A percentile compares a stretch with the other conserved stretches of the same genome.
These are phyloP conservation scores for Plasmodium knowlesi DNA, from an alignment of 169 alveolate genomes.

Conservation along the genomic window DNA sequence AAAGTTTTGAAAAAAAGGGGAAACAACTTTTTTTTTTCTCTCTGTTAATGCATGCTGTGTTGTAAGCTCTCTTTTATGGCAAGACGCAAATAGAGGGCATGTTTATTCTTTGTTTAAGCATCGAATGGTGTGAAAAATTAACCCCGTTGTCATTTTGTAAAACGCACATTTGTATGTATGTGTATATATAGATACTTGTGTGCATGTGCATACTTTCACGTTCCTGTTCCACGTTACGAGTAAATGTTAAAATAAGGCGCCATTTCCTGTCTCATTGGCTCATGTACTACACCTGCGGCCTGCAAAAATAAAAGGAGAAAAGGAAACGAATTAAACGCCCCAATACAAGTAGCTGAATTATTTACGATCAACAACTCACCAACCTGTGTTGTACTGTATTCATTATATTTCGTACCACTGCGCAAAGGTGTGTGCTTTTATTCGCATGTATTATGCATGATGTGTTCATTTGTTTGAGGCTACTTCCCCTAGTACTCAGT, in stretches of 20 bases:
- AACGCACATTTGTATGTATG: not conserved
- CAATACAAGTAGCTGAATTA: not conserved
- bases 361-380: not conserved
- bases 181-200: not conserved
- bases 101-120: not conserved
- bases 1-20: not conserved
- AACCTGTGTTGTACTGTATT: not conserved
- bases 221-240: not conserved
- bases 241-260: not conserved
- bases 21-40: conserved; percentile 9
- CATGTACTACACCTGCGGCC: not conserved
- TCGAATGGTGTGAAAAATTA: not conserved
- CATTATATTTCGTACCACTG: not conserved
- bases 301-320: not conserved
- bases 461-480: not conserved
- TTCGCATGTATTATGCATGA: not conserved
- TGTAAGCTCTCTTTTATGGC: conserved; percentile 20
- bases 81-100: not conserved
- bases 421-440: not conserved
- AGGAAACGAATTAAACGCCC: not conserved
- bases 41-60: not conserved
- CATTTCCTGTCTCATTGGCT: not conserved
- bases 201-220: not conserved
- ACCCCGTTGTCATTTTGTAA: not conserved
- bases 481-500: not conserved